Base-by-base conservation (phyloP, 1,284 basidiomycete genomes). In the Marasmius oreades region DNA sequence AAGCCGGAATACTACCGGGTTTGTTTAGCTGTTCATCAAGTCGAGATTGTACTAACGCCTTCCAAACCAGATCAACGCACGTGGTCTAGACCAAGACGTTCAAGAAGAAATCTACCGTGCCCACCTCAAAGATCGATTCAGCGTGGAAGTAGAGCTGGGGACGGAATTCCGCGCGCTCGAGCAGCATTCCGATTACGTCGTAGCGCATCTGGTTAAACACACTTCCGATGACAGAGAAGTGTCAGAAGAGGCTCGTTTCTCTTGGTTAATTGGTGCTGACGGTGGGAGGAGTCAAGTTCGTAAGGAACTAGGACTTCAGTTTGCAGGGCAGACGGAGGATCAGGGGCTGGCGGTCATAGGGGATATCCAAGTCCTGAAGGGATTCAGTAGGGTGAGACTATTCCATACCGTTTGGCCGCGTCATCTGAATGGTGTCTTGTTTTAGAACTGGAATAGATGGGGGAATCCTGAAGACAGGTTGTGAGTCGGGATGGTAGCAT, bases 301-400 rank as follows among this genome's bases (percentile, higher is more conserved):
- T 50, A 79, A 80, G 56, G 65, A 69, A 28, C 69, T 79, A 7
- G 75, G 73, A 0, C 59, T 81, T 23, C 58, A 69, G 0, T 81
- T 82, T 57, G 54, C 77, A 1, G 81, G 81, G 0, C 76, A 82
- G 57, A 74, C 73, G 0, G 65, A 63, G 34, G 64, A 67, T 5
- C 63, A 71, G 8, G 63, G 74, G 16, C 62, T 63, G 12, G 62
- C 71, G 11, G 60, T 77, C 2, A 64, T 74, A 3, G 80, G 77
- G 1, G 79, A 81, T 60, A 68, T 80, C n/a, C 64, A 64, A 34
- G 58, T 70, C 14, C 14, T 10, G 0, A 64, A 71, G 44, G 71
- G 67, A 0, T 31, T 10, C 10, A 10, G 28, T 31, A n/a, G n/a
- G n/a, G n/a, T n/a, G n/a, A n/a, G n/a, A n/a, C n/a, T n/a, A n/a